Conservation (phyloP, 2,329 filamentous ascomycete genomes). For the Zasmidium cellare region DNA sequence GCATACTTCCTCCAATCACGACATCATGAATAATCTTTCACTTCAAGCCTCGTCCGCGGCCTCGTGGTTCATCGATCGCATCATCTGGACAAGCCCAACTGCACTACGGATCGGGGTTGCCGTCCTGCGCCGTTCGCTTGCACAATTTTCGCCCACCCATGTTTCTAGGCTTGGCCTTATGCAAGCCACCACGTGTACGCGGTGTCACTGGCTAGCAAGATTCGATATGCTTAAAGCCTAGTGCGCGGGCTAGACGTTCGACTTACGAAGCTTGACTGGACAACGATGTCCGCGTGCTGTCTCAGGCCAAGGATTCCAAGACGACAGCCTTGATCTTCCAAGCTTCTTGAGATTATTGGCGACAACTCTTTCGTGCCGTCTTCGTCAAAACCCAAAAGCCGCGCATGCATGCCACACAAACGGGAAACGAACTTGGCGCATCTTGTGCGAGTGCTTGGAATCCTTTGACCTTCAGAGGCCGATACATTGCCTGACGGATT, state of each 20-base stretch:
- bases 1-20: not conserved
- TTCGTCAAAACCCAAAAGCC: not conserved
- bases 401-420: not conserved
- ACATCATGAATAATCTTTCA: not conserved
- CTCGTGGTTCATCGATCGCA: not conserved
- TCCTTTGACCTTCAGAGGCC: not conserved
- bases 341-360: not conserved
- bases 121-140: not conserved
- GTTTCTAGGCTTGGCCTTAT: constrained; percentile 1
- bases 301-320: not conserved
- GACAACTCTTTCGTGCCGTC: not conserved
- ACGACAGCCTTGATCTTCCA: not conserved
- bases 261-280: constrained; percentile 1
- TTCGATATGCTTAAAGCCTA: constrained; percentile 1
- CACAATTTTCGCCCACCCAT: not conserved
- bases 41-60: not conserved
- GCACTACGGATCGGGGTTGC: not conserved
- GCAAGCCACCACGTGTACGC: constrained; percentile 7
- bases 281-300: constrained; percentile 1
- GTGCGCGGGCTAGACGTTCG: not conserved
- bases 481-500: too few species aligned
- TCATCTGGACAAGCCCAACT: not conserved
- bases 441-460: not conserved
- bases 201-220: not conserved
- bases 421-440: not conserved